Evolutionary conservation across 1,284 basidiomycete species (phyloP).

Genomic region (Amylostereum areolatum): DNA sequence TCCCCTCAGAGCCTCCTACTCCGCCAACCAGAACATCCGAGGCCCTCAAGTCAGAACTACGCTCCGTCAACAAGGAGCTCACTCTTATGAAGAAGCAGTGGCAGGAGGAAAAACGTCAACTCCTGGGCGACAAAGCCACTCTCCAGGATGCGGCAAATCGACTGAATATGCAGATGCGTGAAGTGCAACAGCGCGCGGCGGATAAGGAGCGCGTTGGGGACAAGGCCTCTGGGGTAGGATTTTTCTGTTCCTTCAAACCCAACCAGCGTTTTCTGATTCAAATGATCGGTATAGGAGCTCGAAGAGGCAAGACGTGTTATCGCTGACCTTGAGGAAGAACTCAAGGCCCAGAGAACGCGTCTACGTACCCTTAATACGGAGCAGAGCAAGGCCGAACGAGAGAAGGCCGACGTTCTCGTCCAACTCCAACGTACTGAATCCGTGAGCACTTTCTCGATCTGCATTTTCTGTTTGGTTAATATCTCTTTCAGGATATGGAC

Average conservation of each 20-base stretch:
- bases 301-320: slow-evolving; percentile 59
- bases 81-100: slow-evolving; percentile 57
- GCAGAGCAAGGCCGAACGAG: slow-evolving; percentile 52
- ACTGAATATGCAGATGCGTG: slow-evolving; percentile 54
- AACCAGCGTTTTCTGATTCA: neutral
- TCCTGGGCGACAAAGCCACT: slow-evolving; percentile 63
- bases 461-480: neutral
- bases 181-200: slow-evolving; percentile 45
- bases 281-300: slow-evolving; percentile 46
- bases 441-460: slow-evolving; percentile 32
- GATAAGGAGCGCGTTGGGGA: slow-evolving; percentile 46
- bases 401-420: slow-evolving; percentile 53
- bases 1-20: slow-evolving; percentile 53
- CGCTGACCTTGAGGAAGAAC: slow-evolving; percentile 58
- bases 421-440: slow-evolving; percentile 66
- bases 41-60: slow-evolving; percentile 49
- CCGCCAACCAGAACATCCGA: slow-evolving; percentile 62
- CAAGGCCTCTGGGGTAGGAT: slow-evolving; percentile 42
- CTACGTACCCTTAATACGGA: slow-evolving; percentile 57
- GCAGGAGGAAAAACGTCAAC: slow-evolving; percentile 54
- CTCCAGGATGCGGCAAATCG: slow-evolving; percentile 63
- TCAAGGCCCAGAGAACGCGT: slow-evolving; percentile 61
- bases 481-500: slow-evolving; percentile 59
- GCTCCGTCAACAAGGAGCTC: slow-evolving; percentile 55
- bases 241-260: neutral